Evolutionary conservation across 495 filamentous ascomycete species (phyloP).

Genomic region (Penicillium tannophilum): DNA sequence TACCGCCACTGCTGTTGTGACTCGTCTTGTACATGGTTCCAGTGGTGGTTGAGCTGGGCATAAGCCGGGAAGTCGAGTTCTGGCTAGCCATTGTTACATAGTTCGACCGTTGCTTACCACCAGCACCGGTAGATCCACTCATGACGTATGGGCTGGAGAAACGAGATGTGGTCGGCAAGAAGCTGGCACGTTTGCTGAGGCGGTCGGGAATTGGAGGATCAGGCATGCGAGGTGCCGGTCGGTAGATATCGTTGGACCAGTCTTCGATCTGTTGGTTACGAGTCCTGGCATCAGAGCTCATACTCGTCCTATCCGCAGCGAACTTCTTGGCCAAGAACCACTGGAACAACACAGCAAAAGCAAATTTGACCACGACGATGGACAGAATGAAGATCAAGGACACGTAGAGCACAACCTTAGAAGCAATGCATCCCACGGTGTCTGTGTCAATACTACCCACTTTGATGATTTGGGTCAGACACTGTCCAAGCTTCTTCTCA

Average conservation of each 20-base stretch:
- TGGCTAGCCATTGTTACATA: conserved; percentile 98
- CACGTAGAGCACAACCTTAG: conserved; percentile 94
- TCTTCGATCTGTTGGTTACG: conserved; percentile 95
- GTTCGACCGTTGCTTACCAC: conserved; percentile 50
- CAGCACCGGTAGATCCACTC: conserved; percentile 45
- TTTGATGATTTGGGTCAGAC: conserved; percentile 88
- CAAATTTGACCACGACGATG: conserved; percentile 84
- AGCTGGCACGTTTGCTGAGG: conserved; percentile 77
- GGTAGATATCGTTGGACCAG: conserved; percentile 97
- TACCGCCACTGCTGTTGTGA: conserved; percentile 67
- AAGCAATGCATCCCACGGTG: conserved; percentile 96
- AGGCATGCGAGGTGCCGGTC: conserved; percentile 75
- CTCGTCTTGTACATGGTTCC: conserved; percentile 68
- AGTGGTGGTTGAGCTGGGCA: conserved; percentile 56
- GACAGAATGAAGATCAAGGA: conserved; percentile 91
- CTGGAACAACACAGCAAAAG: conserved; percentile 88
- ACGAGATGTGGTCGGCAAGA: conserved; percentile 81
- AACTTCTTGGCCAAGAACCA: conserved; percentile 90
- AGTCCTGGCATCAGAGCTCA: conserved; percentile 69
- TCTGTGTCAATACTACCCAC: conserved; percentile 96
- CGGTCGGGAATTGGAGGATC: conserved; percentile 69
- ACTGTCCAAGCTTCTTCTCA: conserved; percentile 81
- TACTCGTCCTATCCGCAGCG: conserved; percentile 74
- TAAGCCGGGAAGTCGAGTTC: conserved; percentile 71
- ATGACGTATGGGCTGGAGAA: conserved; percentile 93